Percentiles rank a stretch among this genome's conserved stretches.
Evolutionary conservation across 768 basidiomycete species (phyloP).

Genomic region (Tylopilus plumbeoviolaceoides): DNA sequence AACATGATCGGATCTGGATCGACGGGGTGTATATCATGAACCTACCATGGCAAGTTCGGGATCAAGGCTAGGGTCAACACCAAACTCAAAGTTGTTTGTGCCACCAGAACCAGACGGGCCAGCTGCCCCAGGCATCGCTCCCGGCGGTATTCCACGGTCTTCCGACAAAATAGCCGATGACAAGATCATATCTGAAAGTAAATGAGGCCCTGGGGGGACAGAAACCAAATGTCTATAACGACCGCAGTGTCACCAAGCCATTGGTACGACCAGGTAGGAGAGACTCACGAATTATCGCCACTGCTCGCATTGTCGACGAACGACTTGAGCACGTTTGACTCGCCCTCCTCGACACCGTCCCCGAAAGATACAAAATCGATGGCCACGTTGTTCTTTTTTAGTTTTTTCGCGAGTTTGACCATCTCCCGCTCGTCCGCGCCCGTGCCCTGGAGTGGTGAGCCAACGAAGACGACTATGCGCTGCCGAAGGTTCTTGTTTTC

Average conservation of each 20-base stretch:
- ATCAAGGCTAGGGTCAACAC: constrained; percentile 92
- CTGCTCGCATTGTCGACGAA: constrained; percentile 82
- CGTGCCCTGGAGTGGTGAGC: constrained; percentile 73
- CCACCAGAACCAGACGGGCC: constrained; percentile 47
- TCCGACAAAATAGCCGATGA: constrained; percentile 78
- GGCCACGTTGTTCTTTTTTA: constrained; percentile 99
- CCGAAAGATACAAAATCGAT: constrained; percentile 90
- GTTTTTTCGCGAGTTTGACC: constrained; percentile 89
- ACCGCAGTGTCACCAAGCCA: not conserved
- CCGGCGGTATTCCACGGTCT: constrained; percentile 70
- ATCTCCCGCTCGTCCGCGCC: constrained; percentile 75
- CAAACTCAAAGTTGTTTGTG: constrained; percentile 72
- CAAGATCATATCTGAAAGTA: constrained; percentile 81
- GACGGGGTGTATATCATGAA: constrained; percentile 1
- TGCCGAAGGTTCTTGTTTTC: constrained; percentile 99
- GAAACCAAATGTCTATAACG: constrained; percentile 69
- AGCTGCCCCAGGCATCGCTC: constrained; percentile 49
- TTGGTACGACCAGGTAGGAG: not conserved
- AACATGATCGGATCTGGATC: not conserved
- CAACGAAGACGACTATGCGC: constrained; percentile 91
- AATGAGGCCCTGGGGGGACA: constrained; percentile 70
- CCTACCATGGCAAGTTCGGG: constrained; percentile 95
- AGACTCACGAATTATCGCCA: constrained; percentile 80
- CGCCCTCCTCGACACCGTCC: constrained; percentile 74
- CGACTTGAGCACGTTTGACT: constrained; percentile 64